Evolutionary conservation across 345 rosid genomes (phyloP).

Genomic region (Noccaea bulbosa): DNA sequence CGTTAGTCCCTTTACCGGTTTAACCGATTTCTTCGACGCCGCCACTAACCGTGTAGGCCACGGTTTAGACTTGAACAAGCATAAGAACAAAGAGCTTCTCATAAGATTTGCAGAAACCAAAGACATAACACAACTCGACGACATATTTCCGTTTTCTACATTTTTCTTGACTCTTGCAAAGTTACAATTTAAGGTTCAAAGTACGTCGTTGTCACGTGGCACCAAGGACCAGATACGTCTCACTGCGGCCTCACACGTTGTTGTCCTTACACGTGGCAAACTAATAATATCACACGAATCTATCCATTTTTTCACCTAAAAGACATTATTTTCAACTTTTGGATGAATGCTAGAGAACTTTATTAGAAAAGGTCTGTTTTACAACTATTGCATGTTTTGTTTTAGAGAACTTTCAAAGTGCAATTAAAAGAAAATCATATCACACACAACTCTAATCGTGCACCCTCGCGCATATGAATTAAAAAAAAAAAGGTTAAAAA

Average conservation of each 20-base stretch:
- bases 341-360: no score
- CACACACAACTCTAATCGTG: not conserved
- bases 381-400: no score
- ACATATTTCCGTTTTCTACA: not conserved
- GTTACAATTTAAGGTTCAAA: constrained; percentile 5
- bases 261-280: constrained; percentile 1
- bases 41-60: constrained; percentile 20
- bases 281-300: not conserved
- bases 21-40: constrained; percentile 16
- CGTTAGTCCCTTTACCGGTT: constrained; percentile 7
- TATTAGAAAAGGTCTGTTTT: no score
- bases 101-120: constrained; percentile 26
- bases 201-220: constrained; percentile 16
- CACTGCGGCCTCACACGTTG: not conserved
- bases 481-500: not conserved
- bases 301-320: no score
- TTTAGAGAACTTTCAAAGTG: no score
- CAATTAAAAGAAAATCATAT: not conserved
- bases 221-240: not conserved
- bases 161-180: not conserved
- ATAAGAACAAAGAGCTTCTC: constrained; percentile 21
- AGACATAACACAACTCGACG: constrained; percentile 33
- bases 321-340: no score
- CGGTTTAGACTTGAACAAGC: constrained; percentile 31
- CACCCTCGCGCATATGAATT: not conserved